Base-by-base conservation (phyloP, 495 filamentous ascomycete species). In the Oidiodendron maius region DNA sequence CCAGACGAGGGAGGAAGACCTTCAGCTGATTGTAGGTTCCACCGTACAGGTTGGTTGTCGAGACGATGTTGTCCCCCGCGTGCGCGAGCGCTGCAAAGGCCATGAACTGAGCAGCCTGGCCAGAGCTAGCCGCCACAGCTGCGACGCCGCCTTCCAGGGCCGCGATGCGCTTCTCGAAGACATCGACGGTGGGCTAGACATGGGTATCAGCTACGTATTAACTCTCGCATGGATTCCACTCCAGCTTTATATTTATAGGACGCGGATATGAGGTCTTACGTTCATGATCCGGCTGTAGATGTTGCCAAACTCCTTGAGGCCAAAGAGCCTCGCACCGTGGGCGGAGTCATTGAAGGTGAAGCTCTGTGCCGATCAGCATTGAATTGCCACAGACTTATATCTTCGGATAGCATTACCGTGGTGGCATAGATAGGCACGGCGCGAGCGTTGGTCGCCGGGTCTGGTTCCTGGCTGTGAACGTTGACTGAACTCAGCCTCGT, bases 281-380 rank as follows among this genome's bases (percentile, higher is more conserved):
- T 98, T 98, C 89, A 94, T 95, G 57, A 98, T 93, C 48, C 93
- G 85, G 60, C 84, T 89, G 75, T 98, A 98, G 70, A 98, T 96
- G 68, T 98, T 96, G 64, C 91, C 94, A 64, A 94, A 91, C 66
- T 96, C 91, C 65, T 96, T 95, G 69, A 98, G 89, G 56, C 89
- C 89, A 63, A 98, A 98, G 20, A 98, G 83, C 61, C 91, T 82
- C 43, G 94, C 94, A 53, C 90, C 93, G 65, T 97, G 93, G 42
- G 91, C 93, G 28, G 89, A 95, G 71, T 96, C 89, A 78, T 97
- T 89, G 83, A 98, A 98, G 48, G 79, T 76, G 66, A 71, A 98
- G 57, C 90, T 96, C 86, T 91, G 50, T n/a, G 3, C 37, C 22
- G 24, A 45, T 53, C 24, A 56, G 42, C 23, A 36, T 16, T 9